phyloP scores from a whole-genome alignment of 768 basidiomycete genomes.

The Tricholoma hemisulphureum region DNA sequence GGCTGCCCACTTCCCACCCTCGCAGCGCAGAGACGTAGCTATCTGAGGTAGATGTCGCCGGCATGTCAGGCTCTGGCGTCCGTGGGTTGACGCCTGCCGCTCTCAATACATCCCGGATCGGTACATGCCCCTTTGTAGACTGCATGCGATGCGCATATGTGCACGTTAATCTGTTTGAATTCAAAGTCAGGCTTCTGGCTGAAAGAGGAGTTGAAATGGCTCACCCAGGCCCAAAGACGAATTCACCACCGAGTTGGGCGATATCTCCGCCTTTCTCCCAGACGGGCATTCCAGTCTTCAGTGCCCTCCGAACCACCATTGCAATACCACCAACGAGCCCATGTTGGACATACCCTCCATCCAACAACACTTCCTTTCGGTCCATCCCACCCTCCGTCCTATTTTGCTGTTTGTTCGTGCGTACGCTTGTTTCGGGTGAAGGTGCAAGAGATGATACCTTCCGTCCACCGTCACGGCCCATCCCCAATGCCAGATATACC shows the following conservation, averaged over 20 bases:
- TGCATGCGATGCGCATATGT: conserved; percentile 86
- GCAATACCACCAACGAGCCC: conserved; percentile 65
- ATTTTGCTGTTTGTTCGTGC: conserved; percentile 7
- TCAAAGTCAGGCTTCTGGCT: conserved; percentile 1
- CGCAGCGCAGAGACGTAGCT: not conserved
- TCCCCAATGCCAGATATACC: conserved; percentile 74
- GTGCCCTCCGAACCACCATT: conserved; percentile 68
- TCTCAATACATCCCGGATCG: conserved; percentile 65
- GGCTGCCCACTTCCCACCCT: not conserved
- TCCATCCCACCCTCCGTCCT: not conserved
- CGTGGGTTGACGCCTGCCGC: conserved; percentile 44
- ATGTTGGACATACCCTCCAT: conserved; percentile 61
- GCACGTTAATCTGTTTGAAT: conserved; percentile 56
- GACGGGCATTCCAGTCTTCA: conserved; percentile 76
- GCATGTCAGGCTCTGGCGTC: not conserved
- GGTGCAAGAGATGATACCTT: not conserved
- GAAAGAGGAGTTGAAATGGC: conserved; percentile 11
- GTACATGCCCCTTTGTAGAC: conserved; percentile 67
- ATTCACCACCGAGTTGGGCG: conserved; percentile 86
- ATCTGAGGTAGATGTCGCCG: not conserved
- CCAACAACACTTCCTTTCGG: conserved; percentile 2
- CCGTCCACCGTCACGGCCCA: conserved; percentile 37
- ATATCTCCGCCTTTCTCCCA: conserved; percentile 80
- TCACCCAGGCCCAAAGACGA: conserved; percentile 52
- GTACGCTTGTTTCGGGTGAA: not conserved